A percentile compares a stretch with the other conserved stretches of the same genome.
Conservation (phyloP, 2,329 filamentous ascomycete genomes). For the Pseudogymnoascus sp. region DNA sequence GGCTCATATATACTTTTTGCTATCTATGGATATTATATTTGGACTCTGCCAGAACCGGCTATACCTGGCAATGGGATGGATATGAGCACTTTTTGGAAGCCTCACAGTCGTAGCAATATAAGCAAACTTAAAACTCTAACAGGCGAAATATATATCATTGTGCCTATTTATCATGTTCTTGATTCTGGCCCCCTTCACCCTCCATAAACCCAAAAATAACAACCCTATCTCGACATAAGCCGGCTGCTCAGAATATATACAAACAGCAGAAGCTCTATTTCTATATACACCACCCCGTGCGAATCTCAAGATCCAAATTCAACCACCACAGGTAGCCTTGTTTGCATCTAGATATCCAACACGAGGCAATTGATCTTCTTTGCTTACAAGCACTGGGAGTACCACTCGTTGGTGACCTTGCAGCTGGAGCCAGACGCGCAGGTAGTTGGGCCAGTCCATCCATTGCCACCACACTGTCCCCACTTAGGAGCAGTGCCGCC, state of each 20-base stretch:
- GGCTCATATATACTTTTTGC: no score
- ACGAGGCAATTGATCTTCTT: neutral
- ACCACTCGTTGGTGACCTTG: conserved; percentile 19
- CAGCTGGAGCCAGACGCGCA: conserved; percentile 19
- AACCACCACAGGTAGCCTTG: neutral
- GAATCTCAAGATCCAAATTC: neutral
- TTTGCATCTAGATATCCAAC: neutral
- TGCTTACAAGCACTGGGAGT: conserved; percentile 23
- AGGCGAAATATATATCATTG: conserved; percentile 1
- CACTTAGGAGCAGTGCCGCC: neutral
- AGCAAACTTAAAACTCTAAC: neutral
- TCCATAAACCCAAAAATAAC: neutral
- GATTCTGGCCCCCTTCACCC: neutral
- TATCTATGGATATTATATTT: no score
- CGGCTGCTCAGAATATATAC: neutral
- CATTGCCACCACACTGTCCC: conserved; percentile 15
- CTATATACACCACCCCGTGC: neutral
- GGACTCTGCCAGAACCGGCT: no score
- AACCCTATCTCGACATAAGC: neutral
- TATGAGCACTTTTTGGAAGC: no score
- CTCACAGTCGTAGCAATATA: neutral
- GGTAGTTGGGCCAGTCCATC: conserved; percentile 17
- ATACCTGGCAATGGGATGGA: no score
- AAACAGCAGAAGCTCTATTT: conserved; percentile 3
- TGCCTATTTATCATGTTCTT: neutral